Percentiles rank a stretch among this genome's conserved stretches.
These are phyloP conservation scores for Wallacemonas rigidus DNA, from an alignment of 208 protist genomes.

Conservation along the genomic window DNA sequence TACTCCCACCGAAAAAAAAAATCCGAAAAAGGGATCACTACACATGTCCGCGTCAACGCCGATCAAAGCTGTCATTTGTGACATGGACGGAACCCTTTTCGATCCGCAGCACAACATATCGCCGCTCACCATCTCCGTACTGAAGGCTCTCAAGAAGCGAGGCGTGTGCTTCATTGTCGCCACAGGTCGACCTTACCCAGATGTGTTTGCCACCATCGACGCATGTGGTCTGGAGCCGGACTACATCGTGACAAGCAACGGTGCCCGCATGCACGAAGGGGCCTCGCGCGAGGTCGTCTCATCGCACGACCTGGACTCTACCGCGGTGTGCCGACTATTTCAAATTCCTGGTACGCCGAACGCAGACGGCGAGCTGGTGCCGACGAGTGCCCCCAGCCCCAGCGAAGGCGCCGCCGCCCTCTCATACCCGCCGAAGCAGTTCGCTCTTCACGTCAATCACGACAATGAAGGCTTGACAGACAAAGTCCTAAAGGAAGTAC, in stretches of 20 bases:
- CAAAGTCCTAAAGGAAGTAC: constrained; percentile 26
- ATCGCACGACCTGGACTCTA: constrained; percentile 38
- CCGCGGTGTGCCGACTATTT: constrained; percentile 50
- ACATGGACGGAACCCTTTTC: constrained; percentile 77
- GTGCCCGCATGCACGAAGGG: constrained; percentile 53
- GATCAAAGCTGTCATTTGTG: constrained; percentile 45
- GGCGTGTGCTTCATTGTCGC: constrained; percentile 53
- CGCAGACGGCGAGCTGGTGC: constrained; percentile 5
- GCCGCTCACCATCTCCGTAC: constrained; percentile 29
- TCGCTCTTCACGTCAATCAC: constrained; percentile 57
- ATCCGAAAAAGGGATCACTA: too few species aligned
- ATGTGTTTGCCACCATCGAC: constrained; percentile 64
- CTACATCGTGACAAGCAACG: constrained; percentile 84
- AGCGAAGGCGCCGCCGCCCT: not conserved
- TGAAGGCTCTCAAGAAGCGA: constrained; percentile 29
- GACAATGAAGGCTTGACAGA: constrained; percentile 59
- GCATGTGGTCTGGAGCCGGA: constrained; percentile 37
- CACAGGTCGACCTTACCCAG: constrained; percentile 60
- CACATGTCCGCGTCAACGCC: constrained; percentile 6
- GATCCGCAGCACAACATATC: constrained; percentile 37
- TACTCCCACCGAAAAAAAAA: not conserved
- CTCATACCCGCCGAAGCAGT: constrained; percentile 9
- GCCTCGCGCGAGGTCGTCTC: constrained; percentile 31
- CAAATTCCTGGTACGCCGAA: constrained; percentile 26
- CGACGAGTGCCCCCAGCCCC: constrained; percentile 15